These are phyloP conservation scores for Candida dajiaensis DNA, from an alignment of 805 yeast species.

Conservation along the genomic window DNA sequence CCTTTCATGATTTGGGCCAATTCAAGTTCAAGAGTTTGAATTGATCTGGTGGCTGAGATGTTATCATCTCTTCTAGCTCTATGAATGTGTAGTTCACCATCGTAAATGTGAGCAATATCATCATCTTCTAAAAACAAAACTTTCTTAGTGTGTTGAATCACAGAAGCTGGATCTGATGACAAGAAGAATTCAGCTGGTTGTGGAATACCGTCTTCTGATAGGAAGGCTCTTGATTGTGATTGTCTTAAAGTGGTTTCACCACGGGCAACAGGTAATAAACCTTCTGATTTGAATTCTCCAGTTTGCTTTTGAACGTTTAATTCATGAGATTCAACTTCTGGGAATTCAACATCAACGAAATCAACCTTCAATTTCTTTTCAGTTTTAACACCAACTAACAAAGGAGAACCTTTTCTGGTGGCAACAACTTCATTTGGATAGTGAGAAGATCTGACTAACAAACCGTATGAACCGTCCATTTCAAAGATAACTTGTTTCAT, in stretches of 20 bases:
- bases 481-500: conserved; percentile 90
- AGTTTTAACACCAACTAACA: conserved; percentile 94
- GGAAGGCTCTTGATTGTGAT: conserved; percentile 93
- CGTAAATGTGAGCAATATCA: conserved; percentile 96
- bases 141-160: conserved; percentile 93
- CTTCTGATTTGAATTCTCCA: conserved; percentile 20
- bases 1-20: conserved; percentile 98
- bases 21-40: conserved; percentile 95
- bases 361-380: conserved; percentile 94
- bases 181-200: conserved; percentile 93
- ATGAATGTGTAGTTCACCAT: conserved; percentile 97
- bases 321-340: conserved; percentile 36
- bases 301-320: conserved; percentile 17
- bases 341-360: conserved; percentile 97
- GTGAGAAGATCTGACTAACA: conserved; percentile 84
- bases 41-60: conserved; percentile 90
- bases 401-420: conserved; percentile 96
- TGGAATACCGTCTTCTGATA: conserved; percentile 89
- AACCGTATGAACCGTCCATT: conserved; percentile 96
- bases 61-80: conserved; percentile 86
- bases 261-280: conserved; percentile 49
- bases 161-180: conserved; percentile 96
- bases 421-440: conserved; percentile 96
- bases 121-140: conserved; percentile 96
- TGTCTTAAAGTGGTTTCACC: conserved; percentile 61